Base-by-base conservation (phyloP, 306 rosid genomes). In the Spatholobus suberectus region DNA sequence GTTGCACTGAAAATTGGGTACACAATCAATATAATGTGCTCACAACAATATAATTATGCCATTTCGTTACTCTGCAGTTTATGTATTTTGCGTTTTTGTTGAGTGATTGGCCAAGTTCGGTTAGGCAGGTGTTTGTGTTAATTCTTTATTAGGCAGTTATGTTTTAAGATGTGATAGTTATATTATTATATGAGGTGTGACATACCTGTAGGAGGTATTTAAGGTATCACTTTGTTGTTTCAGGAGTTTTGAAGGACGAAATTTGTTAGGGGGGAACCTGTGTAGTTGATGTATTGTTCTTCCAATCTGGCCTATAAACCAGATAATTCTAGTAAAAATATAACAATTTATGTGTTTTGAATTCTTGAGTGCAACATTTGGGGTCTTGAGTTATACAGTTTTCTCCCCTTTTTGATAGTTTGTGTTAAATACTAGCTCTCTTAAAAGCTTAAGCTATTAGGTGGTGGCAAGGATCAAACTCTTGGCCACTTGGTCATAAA, bases 381-480 rank as follows among this genome's bases (percentile, higher is more conserved):
- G 44, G 58, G 41, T 47, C 54, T 73, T 74, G 66, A 54, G 40
- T 79, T 78, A n/a, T 38, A 21, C 61, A 54, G 37, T 72, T 38
- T 8, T 51, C 59, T 23, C 49, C 8, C 18, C 17, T 73, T 62
- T 38, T 32, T 62, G 4, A 20, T 57, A 52, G 51, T 61, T 14
- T 81, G 55, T 63, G 32, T 81, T 23, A 24, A 63, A 52, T 37
- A 49, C 75, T 35, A n/a, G 41, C 59, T 73, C 35, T 49, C 35
- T 41, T 73, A 15, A 73, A 63, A 38, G 21, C n/a, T 81, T 73
- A 63, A 72, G 55, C 32, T 71, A 3, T 29, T 78, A 65, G 76
- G 20, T 66, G 59, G 47, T 5, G 55, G 55, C 10, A 67, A 78
- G 43, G 68, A 35, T 81, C 40, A 73, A 81, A 72, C 35, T 13